Conservation (phyloP, 2,329 filamentous ascomycete genomes). For the Zymoseptoria brevis region DNA sequence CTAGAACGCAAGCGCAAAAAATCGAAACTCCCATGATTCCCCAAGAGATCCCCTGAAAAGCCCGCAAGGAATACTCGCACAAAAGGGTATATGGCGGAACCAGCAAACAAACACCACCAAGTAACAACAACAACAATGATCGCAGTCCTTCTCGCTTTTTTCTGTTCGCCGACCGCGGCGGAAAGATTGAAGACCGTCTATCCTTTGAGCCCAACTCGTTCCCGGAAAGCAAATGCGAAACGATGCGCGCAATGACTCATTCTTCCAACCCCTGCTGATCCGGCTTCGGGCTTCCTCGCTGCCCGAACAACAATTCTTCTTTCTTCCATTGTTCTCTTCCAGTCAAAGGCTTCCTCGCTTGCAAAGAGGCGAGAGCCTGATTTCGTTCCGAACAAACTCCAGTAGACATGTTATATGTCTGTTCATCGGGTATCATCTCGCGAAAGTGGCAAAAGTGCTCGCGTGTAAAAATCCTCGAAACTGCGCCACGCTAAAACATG, state of each 20-base stretch:
- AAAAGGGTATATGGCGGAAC: background rate
- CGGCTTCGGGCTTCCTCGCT: background rate
- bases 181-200: background rate
- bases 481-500: background rate
- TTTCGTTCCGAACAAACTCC: background rate
- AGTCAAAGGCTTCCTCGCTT: background rate
- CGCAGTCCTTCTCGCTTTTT: background rate
- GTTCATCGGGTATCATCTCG: background rate
- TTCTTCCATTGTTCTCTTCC: background rate
- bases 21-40: background rate
- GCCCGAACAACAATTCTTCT: background rate
- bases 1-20: background rate
- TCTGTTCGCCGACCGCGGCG: background rate
- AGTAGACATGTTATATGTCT: background rate
- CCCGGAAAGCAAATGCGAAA: background rate
- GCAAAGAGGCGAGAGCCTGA: background rate
- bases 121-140: background rate
- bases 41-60: background rate
- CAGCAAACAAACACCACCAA: background rate
- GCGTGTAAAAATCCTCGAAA: background rate
- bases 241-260: background rate
- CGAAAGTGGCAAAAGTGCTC: background rate
- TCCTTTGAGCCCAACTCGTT: background rate
- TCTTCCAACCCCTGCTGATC: background rate
- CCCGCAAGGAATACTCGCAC: background rate